Conservation (phyloP, 768 basidiomycete genomes). For the Pisolithus tinctorius region DNA sequence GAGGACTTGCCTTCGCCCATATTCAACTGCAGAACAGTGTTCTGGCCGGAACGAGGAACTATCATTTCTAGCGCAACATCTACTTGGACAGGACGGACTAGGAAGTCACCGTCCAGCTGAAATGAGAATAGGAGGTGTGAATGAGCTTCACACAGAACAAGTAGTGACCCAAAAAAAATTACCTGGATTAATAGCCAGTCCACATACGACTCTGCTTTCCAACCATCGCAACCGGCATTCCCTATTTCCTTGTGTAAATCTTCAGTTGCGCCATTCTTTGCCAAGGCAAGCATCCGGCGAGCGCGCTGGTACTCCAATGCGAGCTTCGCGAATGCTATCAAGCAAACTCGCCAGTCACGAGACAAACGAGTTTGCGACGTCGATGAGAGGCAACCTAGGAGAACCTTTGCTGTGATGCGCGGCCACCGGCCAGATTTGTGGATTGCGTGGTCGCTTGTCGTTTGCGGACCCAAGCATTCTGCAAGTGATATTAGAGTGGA, state of each 20-base stretch:
- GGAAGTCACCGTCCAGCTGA: slow-evolving; percentile 24
- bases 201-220: slow-evolving; percentile 9
- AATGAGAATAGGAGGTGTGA: slow-evolving; percentile 5
- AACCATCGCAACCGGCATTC: slow-evolving; percentile 15
- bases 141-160: neutral
- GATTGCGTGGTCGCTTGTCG: slow-evolving; percentile 7
- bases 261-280: neutral
- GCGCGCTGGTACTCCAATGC: slow-evolving; percentile 29
- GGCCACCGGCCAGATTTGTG: slow-evolving; percentile 29
- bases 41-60: slow-evolving; percentile 19
- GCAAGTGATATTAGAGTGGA: neutral
- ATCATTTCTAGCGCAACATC: slow-evolving; percentile 28
- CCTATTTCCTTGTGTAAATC: slow-evolving; percentile 12
- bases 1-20: slow-evolving; percentile 52
- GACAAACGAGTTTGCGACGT: slow-evolving; percentile 8
- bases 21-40: slow-evolving; percentile 40
- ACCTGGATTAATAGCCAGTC: slow-evolving; percentile 21
- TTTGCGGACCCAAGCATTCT: slow-evolving; percentile 8
- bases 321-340: slow-evolving; percentile 23
- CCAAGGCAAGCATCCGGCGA: slow-evolving; percentile 25
- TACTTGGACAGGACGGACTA: slow-evolving; percentile 23
- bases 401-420: slow-evolving; percentile 20
- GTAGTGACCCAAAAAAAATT: neutral
- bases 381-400: slow-evolving; percentile 25
- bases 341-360: slow-evolving; percentile 20